Base-by-base conservation (phyloP, 2,329 filamentous ascomycete genomes). In the Huntiella abstrusa region DNA sequence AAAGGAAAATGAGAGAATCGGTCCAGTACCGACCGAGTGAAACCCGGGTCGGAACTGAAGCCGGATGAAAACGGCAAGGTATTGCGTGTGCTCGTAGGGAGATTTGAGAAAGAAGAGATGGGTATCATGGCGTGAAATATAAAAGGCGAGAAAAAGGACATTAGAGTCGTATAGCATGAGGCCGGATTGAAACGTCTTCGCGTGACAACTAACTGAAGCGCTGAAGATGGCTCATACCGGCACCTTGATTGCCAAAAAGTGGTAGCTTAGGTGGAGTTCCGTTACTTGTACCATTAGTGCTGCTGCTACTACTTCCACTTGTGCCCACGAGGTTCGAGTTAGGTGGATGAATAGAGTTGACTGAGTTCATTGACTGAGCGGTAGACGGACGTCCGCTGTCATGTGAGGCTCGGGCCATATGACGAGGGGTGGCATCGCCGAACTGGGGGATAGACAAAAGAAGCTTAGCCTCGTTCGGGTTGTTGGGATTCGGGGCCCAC, bases 341-440 rank as follows among this genome's bases (percentile, higher is more conserved):
- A 70, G 77, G 84, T 73, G 85, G 83, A 83, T 91, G 91, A 85
- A 84, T 84, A 77, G 84, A 47, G 11, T 37, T 38, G 41, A 39
- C 38, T 37, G 47, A 88, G 82, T 77, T 77, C 60, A 81, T 83
- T 73, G 85, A 93, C 80, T 93, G 83, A 69, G 85, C 91, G 69
- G 85, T 93, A 59, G 83, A 88, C 62, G 85, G 85, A 60, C 85
- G 83, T 62, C 85, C 85, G 69, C 83, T 91, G 65, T 93, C 85
- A 61, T 82, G 84, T 60, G 85, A 92, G 61, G 79, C 79, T 62
- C 85, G 80, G 61, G 81, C 71, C 62, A 78, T 77, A 65, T 92
- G 84, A 63, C 83, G 81, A 53, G 85, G 83, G 36, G 84, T 92
- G 55, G 77, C 71, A 62, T 93, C 85, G 59, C 85, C 84, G 51